Base-by-base conservation (phyloP, 129 eudicot genomes). In the Cynara cardunculus region DNA sequence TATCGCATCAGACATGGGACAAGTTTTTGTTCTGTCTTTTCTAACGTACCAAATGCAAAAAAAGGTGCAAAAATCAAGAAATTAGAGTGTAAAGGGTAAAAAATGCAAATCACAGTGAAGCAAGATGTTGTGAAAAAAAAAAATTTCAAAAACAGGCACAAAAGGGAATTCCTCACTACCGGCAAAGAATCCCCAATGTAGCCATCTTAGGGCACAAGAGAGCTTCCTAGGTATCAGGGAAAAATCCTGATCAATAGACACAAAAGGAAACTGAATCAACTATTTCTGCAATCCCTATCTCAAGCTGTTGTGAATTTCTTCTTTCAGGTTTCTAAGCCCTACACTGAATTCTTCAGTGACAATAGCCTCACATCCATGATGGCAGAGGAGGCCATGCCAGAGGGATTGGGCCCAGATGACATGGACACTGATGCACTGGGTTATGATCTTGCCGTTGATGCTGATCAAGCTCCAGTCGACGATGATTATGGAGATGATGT, bases 301-400 rank as follows among this genome's bases (percentile, higher is more conserved):
- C 9, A 14, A 71, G 61, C 75, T 39, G 14, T 25, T 79, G 10
- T 59, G n/a, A 59, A 53, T 19, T 28, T 39, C 7, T 37, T 18
- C 71, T 68, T 76, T 80, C 86, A 92, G 97, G 96, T 92, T 61
- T 88, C 96, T 11, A 90, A 92, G 89, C 96, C 96, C 10, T 92
- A 90, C 41, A 32, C 85, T 0, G 89, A 90, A 2, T 92, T 84
- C 78, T 85, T 92, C 56, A 85, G 86, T 27, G 91, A 90, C 0
- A 84, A 68, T 14, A 84, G 77, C 78, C 84, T 92, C 3, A 76
- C 86, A 82, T 62, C 88, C 1, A 80, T 90, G 96, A 82, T 82
- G 77, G 85, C 53, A 5, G 67, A 79, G 80, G 90, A 79, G 71
- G 53, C 80, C 7, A 79, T 25, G 64, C 68, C 84, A 3, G 89